These are phyloP conservation scores for Aspergillus panamensis DNA, from an alignment of 495 filamentous ascomycete genomes.

Conservation along the genomic window DNA sequence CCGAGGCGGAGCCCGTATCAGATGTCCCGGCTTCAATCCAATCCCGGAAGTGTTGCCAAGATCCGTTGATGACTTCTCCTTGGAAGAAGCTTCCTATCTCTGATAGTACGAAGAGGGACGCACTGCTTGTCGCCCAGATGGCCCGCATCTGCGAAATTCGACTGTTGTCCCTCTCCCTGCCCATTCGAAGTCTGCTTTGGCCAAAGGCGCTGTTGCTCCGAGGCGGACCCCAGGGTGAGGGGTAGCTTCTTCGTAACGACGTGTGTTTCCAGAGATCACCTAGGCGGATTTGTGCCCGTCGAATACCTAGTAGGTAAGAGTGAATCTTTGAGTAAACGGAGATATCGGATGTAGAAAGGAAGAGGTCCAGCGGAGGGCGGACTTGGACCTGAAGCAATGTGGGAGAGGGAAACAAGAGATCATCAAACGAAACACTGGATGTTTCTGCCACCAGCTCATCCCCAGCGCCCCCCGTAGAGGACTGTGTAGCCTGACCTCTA, in stretches of 20 bases:
- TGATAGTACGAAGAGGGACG: slow-evolving; percentile 80
- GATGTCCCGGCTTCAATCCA: slow-evolving; percentile 49
- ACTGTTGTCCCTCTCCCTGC: slow-evolving; percentile 55
- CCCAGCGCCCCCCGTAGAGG: slow-evolving; percentile 39
- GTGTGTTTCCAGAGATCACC: slow-evolving; percentile 82
- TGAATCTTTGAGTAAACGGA: slow-evolving; percentile 77
- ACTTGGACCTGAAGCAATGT: slow-evolving; percentile 68
- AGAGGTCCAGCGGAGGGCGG: slow-evolving; percentile 78
- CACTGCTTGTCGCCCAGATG: slow-evolving; percentile 81
- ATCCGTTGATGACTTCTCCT: slow-evolving; percentile 77
- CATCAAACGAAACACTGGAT: slow-evolving; percentile 58
- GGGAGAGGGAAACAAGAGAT: slow-evolving; percentile 76
- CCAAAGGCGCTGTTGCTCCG: slow-evolving; percentile 58
- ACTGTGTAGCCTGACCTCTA: slow-evolving; percentile 23
- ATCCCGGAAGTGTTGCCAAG: slow-evolving; percentile 60
- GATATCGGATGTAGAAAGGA: slow-evolving; percentile 71
- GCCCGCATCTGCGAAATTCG: slow-evolving; percentile 65
- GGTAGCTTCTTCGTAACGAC: slow-evolving; percentile 69
- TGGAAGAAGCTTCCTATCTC: slow-evolving; percentile 85
- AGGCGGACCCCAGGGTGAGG: slow-evolving; percentile 61
- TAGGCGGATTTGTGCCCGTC: slow-evolving; percentile 75
- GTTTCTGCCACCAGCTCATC: slow-evolving; percentile 25
- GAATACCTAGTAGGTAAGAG: slow-evolving; percentile 79
- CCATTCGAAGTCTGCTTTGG: slow-evolving; percentile 48
- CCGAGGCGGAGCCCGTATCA: slow-evolving; percentile 32